phyloP scores from a whole-genome alignment of 2,329 filamentous ascomycete species.

The Coleophoma cylindrospora region DNA sequence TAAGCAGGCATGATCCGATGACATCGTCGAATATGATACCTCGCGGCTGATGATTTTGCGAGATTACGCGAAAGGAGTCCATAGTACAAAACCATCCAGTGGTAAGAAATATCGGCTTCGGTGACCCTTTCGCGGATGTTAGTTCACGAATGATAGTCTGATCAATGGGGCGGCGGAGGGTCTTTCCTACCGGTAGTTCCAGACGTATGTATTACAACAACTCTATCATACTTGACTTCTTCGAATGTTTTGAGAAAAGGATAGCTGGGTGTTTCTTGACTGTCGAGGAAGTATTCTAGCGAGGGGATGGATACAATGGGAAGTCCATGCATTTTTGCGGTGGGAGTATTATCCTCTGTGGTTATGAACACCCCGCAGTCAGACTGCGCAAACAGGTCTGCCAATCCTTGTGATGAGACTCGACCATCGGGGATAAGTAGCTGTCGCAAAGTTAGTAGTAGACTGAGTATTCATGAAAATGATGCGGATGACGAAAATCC shows the following conservation, averaged over 20 bases:
- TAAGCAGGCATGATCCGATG: neutral
- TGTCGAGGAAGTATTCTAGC: slow-evolving; percentile 1
- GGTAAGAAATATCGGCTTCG: neutral
- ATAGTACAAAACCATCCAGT: neutral
- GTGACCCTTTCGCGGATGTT: neutral
- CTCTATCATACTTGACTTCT: neutral
- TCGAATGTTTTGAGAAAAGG: neutral
- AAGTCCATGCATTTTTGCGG: neutral
- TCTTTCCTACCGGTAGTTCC: neutral
- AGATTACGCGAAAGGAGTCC: neutral
- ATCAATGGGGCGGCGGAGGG: too few relatives aligned
- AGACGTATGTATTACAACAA: neutral
- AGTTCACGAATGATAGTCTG: too few relatives aligned
- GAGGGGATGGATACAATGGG: neutral
- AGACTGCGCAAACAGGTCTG: neutral
- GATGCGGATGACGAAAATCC: neutral
- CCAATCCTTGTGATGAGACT: neutral
- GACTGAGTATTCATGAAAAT: neutral
- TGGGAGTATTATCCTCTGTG: neutral
- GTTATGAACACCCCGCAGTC: neutral
- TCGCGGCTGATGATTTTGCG: neutral
- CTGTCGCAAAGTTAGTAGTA: neutral
- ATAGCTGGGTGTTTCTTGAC: neutral
- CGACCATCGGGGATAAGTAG: slow-evolving; percentile 1
- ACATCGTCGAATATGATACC: neutral